Evolutionary conservation across 805 yeast genomes (phyloP), one percentile per base, ranked within the genome.

Genomic region (Kodamaea leandrae): DNA sequence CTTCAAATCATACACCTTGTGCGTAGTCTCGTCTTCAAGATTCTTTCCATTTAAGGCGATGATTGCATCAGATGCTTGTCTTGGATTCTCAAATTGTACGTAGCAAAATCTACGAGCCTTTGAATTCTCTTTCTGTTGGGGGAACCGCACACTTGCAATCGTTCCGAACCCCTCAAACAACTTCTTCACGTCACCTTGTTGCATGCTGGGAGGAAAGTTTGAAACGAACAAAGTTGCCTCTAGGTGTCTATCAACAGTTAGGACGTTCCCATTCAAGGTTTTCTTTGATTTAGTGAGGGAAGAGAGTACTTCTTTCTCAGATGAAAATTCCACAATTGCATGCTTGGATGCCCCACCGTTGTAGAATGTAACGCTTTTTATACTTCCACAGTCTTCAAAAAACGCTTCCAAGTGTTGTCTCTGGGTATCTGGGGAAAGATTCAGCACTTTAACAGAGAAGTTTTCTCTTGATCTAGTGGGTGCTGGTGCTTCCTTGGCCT

Each of bases 51-150:
- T 54, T 8, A 78, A 58, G 1, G 45, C 42, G 0, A 44, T 44
- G 1, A 75, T 63, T 0, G 85, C 83, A 0, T 48, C 37, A 0
- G 54, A 35, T 0, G 86, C 83, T 13, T 60, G 62, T n/a, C 66
- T 64, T 0, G 72, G 41, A 4, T 64, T 53, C 0, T 59, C 41
- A 48, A 63, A 80, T 50, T 85, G 93, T 12, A 84, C 68, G 53
- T 86, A 87, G 47, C 91, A 85, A 54, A 87, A 87, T 21, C 95
- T 58, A 42, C 93, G 68, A 21, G 72, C 71, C 4, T 76, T 55
- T 3, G 28, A 23, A 14, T 77, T 76, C 35, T 62, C 70, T 33
- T 68, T 70, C 43, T 81, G 71, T 0, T 86, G 74, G 0, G 96
- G 96, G 24, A 85, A 65, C 37, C 95, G 63, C 0, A 82, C 61